Conservation (phyloP, 2,329 filamentous ascomycete genomes). For the Hymenoscyphus occultus region DNA sequence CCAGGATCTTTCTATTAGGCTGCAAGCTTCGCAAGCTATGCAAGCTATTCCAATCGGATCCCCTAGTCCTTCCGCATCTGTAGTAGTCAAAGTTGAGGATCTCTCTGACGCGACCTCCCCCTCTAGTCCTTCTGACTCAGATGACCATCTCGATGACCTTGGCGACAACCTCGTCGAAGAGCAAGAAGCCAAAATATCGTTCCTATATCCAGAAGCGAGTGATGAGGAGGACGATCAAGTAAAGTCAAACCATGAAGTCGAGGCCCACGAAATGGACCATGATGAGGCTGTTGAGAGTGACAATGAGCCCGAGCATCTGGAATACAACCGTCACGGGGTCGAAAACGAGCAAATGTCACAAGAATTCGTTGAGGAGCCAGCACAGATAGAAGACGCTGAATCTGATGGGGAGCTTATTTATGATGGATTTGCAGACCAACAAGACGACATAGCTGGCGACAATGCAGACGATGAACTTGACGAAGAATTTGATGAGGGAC, state of each 20-base stretch:
- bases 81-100: neutral
- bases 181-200: neutral
- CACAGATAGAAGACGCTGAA: neutral
- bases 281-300: neutral
- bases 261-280: neutral
- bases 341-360: neutral
- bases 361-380: neutral
- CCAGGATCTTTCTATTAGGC: no score
- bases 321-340: neutral
- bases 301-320: neutral
- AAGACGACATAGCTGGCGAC: neutral
- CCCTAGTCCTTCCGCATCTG: neutral
- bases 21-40: neutral
- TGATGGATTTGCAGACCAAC: neutral
- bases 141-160: neutral
- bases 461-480: neutral
- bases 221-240: neutral
- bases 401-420: neutral
- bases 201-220: neutral
- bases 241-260: neutral
- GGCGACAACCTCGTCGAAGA: neutral
- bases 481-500: neutral
- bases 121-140: neutral
- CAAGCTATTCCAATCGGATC: neutral
- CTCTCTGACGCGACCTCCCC: neutral